Conservation (phyloP, 1,284 basidiomycete genomes). For the Amylostereum chailletii region DNA sequence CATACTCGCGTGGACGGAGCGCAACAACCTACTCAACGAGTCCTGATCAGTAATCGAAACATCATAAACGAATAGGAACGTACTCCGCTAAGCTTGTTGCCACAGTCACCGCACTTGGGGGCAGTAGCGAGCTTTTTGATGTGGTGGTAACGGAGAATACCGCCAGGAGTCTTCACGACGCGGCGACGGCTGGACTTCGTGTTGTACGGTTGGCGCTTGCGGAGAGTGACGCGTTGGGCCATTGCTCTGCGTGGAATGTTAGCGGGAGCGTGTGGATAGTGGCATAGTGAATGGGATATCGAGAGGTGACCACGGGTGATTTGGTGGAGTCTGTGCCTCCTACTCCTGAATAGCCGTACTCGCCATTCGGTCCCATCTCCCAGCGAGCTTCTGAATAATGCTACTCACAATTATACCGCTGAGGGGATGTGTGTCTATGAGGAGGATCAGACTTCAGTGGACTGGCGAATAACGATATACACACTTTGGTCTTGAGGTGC, state of each 20-base stretch:
- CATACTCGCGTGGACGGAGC: constrained; percentile 88
- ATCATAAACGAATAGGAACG: constrained; percentile 23
- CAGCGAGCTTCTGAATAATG: too few relatives aligned
- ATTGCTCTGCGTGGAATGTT: constrained; percentile 38
- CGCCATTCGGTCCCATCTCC: too few relatives aligned
- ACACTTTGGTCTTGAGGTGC: too few relatives aligned
- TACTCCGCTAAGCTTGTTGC: constrained; percentile 85
- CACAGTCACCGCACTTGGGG: constrained; percentile 98
- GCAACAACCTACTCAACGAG: constrained; percentile 68
- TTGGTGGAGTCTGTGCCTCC: too few relatives aligned
- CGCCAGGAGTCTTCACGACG: constrained; percentile 95
- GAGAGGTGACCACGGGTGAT: too few relatives aligned
- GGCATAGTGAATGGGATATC: too few relatives aligned
- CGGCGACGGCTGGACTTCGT: constrained; percentile 94
- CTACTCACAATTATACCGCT: too few relatives aligned
- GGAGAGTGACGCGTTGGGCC: constrained; percentile 99
- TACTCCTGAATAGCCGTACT: too few relatives aligned
- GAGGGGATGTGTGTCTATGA: too few relatives aligned
- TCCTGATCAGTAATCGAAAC: neutral
- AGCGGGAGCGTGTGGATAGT: too few relatives aligned
- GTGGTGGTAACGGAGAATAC: constrained; percentile 87
- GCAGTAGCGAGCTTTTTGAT: constrained; percentile 79
- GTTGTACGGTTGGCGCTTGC: constrained; percentile 99
- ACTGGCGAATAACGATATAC: too few relatives aligned
- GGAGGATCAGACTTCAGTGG: too few relatives aligned